Evolutionary conservation across 2,329 filamentous ascomycete genomes (phyloP), one percentile per base, ranked within the genome.

Genomic region (Diaporthe eres): DNA sequence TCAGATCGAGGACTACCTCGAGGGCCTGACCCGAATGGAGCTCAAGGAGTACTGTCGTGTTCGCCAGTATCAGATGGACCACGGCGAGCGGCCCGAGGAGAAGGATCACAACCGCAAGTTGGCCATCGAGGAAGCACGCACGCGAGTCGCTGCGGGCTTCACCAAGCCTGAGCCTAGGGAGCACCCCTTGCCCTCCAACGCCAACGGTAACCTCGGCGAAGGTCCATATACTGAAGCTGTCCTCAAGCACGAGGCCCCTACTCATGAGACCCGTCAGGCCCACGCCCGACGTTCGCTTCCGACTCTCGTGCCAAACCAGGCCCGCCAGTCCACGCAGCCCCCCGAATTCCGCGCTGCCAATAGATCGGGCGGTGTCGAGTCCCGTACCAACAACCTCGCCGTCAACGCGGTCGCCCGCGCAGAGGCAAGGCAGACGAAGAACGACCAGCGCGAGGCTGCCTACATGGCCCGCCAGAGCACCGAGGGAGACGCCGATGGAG

Each of bases 1-100:
- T 15, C 86, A 88, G 47, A 89, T 92, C 34, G 87, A 92, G 34
- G 84, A 86, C 1, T 90, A 92, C 67, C 84, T 93, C 0, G 81
- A 84, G n/a, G 78, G 82, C 1, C 82, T 92, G 1, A 86, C 82
- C 5, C 84, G 91, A 13, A 84, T 86, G 1, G 90, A 93, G 77
- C 85, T 93, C 67, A 92, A 92, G 81, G 91, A 93, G 79, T 93
- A 92, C 77, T 90, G 89, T 70, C 90, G 91, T 25, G 87, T 93
- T 53, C 89, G 91, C 5, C 90, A 92, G 79, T 86, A 83, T 61
- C 90, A 92, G 78, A 82, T 92, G 0, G 90, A 92, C 63, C 82
- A 84, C 7, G 88, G 87, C 34, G 91, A 92, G 81, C 81, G 80
- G 0, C 81, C 85, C 0, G 86, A 87, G 0, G 86, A 91, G 2